Evolutionary conservation across 768 basidiomycete genomes (phyloP), one percentile per base, ranked within the genome.

Genomic region (Rhodosporidiobolus odoratus): DNA sequence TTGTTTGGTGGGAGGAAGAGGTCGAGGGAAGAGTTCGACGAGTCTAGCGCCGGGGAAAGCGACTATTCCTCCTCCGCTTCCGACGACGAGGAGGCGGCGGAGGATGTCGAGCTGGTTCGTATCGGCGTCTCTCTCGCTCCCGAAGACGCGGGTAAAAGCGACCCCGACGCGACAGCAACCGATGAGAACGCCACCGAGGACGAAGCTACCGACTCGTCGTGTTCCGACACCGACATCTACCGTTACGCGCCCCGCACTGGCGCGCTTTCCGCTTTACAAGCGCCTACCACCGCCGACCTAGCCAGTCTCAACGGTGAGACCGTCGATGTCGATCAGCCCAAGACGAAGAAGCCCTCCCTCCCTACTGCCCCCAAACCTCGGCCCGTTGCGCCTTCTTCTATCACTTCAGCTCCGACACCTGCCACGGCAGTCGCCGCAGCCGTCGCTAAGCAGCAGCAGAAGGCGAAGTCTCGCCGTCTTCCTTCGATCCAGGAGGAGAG

Each of bases 21-120:
- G 10, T 23, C 45, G 8, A 38, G 19, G 25, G 54, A 63, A 21
- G 27, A 27, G 52, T 12, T 58, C 57, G 35, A 3, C 38, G 70
- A 71, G 38, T 65, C 63, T 43, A 70, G 69, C 35, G 69, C 69
- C 6, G 73, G 69, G 47, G 74, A 75, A 47, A 56, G 27, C 48
- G 45, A 66, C 15, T 62, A 53, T 27, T 6, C 12, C 27, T 27
- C n/a, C 27, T 53, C 52, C 4, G 21, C 27, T 9, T 16, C 12
- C 25, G 48, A n/a, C 40, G 71, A 65, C 37, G 65, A 75, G 6
- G 73, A 73, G 32, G 66, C 34, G 7, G 47, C 69, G 21, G 68
- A 72, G 41, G 70, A 70, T 30, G 57, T 76, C 58, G 73, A 68
- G 25, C 68, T 76, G 21, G 73, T 72, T 17, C 62, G 76, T 27